Base-by-base conservation (phyloP, 345 rosid species). In the Kandelia obovata region DNA sequence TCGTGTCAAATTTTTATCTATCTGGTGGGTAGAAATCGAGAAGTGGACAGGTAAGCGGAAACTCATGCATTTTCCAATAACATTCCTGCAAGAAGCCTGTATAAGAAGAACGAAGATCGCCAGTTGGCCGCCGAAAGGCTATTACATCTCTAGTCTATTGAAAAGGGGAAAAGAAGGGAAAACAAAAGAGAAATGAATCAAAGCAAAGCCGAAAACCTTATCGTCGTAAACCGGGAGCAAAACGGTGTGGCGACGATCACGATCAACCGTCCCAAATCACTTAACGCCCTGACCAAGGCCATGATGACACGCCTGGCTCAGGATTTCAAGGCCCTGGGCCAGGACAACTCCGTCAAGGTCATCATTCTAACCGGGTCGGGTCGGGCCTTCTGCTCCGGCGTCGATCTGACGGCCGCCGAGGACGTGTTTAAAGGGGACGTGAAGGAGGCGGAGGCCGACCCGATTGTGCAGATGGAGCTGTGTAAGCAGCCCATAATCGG, bases 371-470 rank as follows among this genome's bases (percentile, higher is more conserved):
- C 89, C 16, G 96, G 94, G 9, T 78, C 96, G 27, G 98, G 99
- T 64, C 80, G 91, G 39, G 84, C 98, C 8, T 95, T 92, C 76
- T 95, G 98, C 74, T 83, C 98, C 6, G 99, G 99, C 16, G 88
- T 92, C 5, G 99, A 95, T 75, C 82, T 92, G 70, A 95, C 89
- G 21, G 83, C 87, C 5, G 98, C 96, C 4, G 96, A 92, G 81
- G 83, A 85, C 9, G 92, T 95, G 46, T 95, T 95, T 75, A 92
- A 95, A 59, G 99, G 99, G 13, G 96, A 92, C 73, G 96, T 92
- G 3, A 95, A 88, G 83, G 98, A 92, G 71, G 72, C 73, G 64
- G 96, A 92, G 64, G 3, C 82, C 19, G 92, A 95, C 71, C 86
- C 88, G 28, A 88, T 90, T 1, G 76, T 73, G 7, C 98, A 95